Evolutionary conservation across 192 early-diverging fungal genomes (phyloP).

Genomic region (Umbelopsis sp.): DNA sequence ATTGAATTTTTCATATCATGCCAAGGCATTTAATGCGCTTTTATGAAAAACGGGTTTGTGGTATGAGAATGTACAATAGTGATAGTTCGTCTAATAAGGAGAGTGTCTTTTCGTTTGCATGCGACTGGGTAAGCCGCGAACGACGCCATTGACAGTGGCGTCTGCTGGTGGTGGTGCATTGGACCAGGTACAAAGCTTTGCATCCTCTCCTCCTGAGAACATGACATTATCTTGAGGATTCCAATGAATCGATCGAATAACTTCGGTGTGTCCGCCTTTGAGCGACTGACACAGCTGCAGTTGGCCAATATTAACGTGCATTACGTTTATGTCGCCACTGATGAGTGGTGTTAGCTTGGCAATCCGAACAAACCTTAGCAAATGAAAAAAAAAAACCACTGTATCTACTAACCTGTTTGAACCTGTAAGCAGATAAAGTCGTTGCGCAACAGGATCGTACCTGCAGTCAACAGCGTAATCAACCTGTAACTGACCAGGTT

Average conservation of each 20-base stretch:
- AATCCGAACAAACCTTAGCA: neutral
- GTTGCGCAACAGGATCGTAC: slow-evolving; percentile 66
- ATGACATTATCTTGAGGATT: slow-evolving; percentile 59
- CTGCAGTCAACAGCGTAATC: slow-evolving; percentile 87
- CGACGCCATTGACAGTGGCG: slow-evolving; percentile 53
- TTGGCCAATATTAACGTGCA: slow-evolving; percentile 79
- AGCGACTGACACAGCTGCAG: slow-evolving; percentile 80
- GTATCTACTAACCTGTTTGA: slow-evolving; percentile 59
- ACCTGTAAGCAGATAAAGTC: slow-evolving; percentile 83
- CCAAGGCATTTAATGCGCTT: neutral
- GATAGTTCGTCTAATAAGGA: slow-evolving; percentile 3
- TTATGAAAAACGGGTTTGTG: neutral
- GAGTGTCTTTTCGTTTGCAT: slow-evolving; percentile 1
- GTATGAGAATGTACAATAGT: slow-evolving; percentile 6
- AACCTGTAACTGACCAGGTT: slow-evolving; percentile 49
- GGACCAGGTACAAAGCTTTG: slow-evolving; percentile 72
- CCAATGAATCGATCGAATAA: slow-evolving; percentile 84
- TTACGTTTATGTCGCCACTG: slow-evolving; percentile 75
- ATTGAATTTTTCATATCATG: slow-evolving; percentile 22
- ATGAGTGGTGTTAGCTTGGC: neutral
- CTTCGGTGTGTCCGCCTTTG: slow-evolving; percentile 80
- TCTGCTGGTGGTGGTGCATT: neutral
- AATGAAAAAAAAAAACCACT: slow-evolving; percentile 18
- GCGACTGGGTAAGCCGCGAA: slow-evolving; percentile 19
- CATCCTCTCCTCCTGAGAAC: slow-evolving; percentile 82